Conservation (phyloP, 2,329 filamentous ascomycete species). For the Helicocarpus griseus region DNA sequence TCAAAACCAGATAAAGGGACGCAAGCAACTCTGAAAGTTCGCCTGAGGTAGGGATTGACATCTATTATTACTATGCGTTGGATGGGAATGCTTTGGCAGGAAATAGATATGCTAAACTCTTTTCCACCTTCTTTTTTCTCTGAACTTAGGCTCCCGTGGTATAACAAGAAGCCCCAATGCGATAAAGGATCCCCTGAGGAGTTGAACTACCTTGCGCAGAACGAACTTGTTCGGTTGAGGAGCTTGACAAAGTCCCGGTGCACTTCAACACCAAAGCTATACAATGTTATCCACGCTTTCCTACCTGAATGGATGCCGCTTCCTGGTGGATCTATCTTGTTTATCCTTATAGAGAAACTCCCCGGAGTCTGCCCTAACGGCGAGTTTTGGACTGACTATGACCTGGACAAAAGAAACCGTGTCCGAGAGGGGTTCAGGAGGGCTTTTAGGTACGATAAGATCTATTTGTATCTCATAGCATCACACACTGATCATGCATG, state of each 20-base stretch:
- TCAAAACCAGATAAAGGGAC: background rate
- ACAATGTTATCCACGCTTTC: background rate
- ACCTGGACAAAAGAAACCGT: background rate
- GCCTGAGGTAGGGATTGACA: background rate
- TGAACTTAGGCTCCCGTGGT: background rate
- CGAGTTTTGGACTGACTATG: background rate
- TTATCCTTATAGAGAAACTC: slow-evolving; percentile 1
- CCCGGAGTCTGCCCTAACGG: slow-evolving; percentile 1
- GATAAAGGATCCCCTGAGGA: background rate
- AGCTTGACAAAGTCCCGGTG: background rate
- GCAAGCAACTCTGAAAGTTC: background rate
- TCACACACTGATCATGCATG: too few species aligned
- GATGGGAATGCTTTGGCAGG: background rate
- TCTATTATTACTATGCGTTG: background rate
- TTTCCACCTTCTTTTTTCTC: too few species aligned
- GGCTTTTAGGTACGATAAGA: background rate
- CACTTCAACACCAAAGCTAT: background rate
- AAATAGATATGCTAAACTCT: too few species aligned
- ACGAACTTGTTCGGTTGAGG: background rate
- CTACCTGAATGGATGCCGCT: background rate
- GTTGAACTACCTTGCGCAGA: background rate
- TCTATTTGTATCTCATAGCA: background rate
- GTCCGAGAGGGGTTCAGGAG: background rate
- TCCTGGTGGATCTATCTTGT: slow-evolving; percentile 2
- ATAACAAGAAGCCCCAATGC: background rate